Percentiles rank a stretch among this genome's conserved stretches.
These are phyloP conservation scores for Inga oerstediana DNA, from an alignment of 306 rosid species.

Conservation along the genomic window DNA sequence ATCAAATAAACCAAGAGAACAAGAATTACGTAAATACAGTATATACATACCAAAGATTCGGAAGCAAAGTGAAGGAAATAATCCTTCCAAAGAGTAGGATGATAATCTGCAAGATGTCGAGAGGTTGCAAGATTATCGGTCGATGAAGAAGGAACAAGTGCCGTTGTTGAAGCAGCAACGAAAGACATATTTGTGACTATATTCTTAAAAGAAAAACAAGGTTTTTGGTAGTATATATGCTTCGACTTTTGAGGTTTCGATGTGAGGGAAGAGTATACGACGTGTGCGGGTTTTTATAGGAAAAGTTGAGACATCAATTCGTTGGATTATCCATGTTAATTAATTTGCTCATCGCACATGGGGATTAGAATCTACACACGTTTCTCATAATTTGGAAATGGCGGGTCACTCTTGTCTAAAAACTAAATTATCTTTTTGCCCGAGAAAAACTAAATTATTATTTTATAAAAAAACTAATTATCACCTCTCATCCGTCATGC, in stretches of 20 bases:
- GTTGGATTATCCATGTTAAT: too few relatives aligned
- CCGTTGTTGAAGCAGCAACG: neutral
- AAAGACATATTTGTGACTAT: neutral
- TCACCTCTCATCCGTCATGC: too few relatives aligned
- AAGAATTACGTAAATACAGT: neutral
- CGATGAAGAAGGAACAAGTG: neutral
- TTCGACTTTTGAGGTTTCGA: neutral
- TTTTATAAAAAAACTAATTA: too few relatives aligned
- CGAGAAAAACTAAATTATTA: too few relatives aligned
- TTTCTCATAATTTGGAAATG: neutral
- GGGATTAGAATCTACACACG: neutral
- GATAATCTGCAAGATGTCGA: neutral
- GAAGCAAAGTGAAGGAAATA: slow-evolving; percentile 5
- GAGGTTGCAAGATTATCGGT: neutral
- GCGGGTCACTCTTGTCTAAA: neutral
- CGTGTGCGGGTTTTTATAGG: neutral
- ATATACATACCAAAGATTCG: neutral
- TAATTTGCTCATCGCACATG: too few relatives aligned
- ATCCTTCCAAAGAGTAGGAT: neutral
- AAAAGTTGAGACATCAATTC: neutral
- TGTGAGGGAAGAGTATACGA: neutral
- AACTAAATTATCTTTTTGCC: too few relatives aligned
- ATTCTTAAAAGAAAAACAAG: neutral
- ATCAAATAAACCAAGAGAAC: neutral
- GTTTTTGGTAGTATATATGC: neutral